A percentile compares a stretch with the other conserved stretches of the same genome.
Conservation (phyloP, 2,329 filamentous ascomycete genomes). For the Penicillium aurantiogriseum region DNA sequence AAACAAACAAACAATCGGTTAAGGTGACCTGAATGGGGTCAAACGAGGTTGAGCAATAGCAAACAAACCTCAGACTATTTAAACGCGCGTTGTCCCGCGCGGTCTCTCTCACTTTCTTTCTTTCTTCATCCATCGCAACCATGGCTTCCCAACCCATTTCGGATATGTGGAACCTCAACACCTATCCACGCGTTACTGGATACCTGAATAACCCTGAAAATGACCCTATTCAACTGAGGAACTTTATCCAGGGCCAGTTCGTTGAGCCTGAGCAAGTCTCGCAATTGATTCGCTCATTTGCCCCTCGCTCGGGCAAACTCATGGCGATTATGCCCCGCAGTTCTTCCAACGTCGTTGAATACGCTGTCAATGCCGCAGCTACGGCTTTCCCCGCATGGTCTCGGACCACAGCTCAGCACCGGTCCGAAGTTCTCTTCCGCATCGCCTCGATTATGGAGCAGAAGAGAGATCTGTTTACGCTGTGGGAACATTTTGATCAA, state of each 20-base stretch:
- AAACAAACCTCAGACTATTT: no score
- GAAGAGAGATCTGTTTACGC: neutral
- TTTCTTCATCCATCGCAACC: no score
- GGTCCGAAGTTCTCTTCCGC: neutral
- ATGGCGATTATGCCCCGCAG: neutral
- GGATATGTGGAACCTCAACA: no score
- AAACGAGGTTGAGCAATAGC: no score
- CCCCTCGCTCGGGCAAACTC: neutral
- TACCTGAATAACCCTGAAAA: no score
- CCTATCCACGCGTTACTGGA: rapidly evolving
- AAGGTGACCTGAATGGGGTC: no score
- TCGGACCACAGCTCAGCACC: rapidly evolving
- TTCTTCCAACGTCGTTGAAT: neutral
- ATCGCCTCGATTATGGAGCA: neutral
- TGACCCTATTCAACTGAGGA: no score
- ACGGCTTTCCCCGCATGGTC: neutral
- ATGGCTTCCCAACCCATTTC: no score
- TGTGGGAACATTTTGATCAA: neutral
- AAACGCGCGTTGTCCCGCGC: no score
- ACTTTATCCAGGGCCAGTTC: neutral
- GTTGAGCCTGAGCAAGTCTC: neutral
- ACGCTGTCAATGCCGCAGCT: neutral
- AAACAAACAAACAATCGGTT: no score
- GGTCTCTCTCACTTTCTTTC: no score
- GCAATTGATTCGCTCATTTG: neutral